These are phyloP conservation scores for Zea mays DNA, from an alignment of 176 grass and related monocot species.

Conservation along the genomic window Zm-B73-REFERENCE-NAM-5.0 NC_050100.1:190266501-190267000, in stretches of 20 bases:
- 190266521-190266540: constrained; percentile 87
- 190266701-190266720: constrained; percentile 50
- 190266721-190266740: constrained; percentile 32
- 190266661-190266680: neutral
- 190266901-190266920: neutral
- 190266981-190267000: neutral
- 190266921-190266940: neutral
- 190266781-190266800: constrained; percentile 23
- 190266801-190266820: constrained; percentile 18
- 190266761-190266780: neutral
- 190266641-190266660: constrained; percentile 27
- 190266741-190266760: neutral
- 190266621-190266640: neutral
- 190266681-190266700: constrained; percentile 90
- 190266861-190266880: neutral
- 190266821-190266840: constrained; percentile 11
- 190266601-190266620: neutral
- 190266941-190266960: neutral
- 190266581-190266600: constrained; percentile 57
- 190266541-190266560: constrained; percentile 63
- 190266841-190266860: constrained; percentile 25
- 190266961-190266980: neutral
- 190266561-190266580: constrained; percentile 79
- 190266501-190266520: constrained; percentile 56
- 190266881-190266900: constrained; percentile 21